A percentile compares a stretch with the other conserved stretches of the same genome.
These are phyloP conservation scores for Catharanthus roseus DNA, from an alignment of 257 asterid genomes.

Conservation along the genomic window DNA sequence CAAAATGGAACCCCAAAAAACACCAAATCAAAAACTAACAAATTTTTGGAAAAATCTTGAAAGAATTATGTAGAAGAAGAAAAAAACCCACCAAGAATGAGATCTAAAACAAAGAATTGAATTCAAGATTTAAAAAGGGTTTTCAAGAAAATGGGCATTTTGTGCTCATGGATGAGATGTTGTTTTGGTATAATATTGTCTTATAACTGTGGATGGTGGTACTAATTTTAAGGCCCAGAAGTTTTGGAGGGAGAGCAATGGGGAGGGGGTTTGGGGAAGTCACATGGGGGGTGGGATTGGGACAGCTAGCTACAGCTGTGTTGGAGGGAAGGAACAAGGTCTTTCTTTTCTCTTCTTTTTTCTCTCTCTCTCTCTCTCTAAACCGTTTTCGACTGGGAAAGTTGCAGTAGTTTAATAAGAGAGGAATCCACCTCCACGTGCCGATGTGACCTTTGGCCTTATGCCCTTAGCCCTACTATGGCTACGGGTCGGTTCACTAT, in stretches of 20 bases:
- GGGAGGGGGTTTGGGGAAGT: not conserved
- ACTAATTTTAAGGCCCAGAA: constrained; percentile 22
- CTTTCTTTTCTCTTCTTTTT: too few species aligned
- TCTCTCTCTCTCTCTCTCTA: constrained; percentile 1
- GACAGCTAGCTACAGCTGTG: constrained; percentile 91
- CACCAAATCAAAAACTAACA: too few species aligned
- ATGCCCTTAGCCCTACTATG: too few species aligned
- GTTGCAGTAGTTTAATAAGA: constrained; percentile 37
- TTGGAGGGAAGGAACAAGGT: constrained; percentile 13
- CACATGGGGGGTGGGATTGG: constrained; percentile 37
- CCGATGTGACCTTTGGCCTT: constrained; percentile 46
- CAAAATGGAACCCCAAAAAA: not conserved
- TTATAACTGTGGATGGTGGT: constrained; percentile 15
- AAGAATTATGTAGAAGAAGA: not conserved
- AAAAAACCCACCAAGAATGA: constrained; percentile 3
- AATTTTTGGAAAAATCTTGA: constrained; percentile 4
- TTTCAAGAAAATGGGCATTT: not conserved
- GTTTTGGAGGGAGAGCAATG: constrained; percentile 25
- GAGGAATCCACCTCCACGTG: constrained; percentile 79
- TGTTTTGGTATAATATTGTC: constrained; percentile 2
- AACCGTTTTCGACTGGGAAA: constrained; percentile 36
- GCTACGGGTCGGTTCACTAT: too few species aligned
- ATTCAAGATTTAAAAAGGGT: too few species aligned
- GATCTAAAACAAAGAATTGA: not conserved
- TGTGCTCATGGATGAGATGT: not conserved